Base-by-base conservation (phyloP, 1,284 basidiomycete genomes). In the Vanrija sp. region DNA sequence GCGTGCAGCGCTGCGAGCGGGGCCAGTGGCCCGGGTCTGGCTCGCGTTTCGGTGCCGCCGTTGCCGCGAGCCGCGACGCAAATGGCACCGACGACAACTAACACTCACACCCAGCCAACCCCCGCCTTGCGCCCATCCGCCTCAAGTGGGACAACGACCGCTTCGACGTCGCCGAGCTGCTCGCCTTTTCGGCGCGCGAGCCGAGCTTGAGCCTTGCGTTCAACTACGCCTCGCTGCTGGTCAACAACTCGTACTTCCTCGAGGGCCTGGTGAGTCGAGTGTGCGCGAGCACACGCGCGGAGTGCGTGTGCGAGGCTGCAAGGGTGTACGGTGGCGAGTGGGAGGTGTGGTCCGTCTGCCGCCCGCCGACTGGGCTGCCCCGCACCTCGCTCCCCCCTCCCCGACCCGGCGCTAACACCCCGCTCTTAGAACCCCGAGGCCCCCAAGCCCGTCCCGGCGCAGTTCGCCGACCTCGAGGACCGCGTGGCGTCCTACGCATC, bases 231-330 rank as follows among this genome's bases (percentile, higher is more conserved):
- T 88, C 88, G 60, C 83, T 91, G 51, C 91, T 95, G 12, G 80
- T 97, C 61, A 98, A 98, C 80, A 98, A 97, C 75, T 86, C 86
- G 67, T 98, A 92, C 82, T 98, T 98, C 82, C 82, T 98, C 26
- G 83, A 88, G 65, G 82, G 81, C 54, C 80, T 98, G 45, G 90
- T 94, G 74, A 58, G 89, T 83, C 16, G 8, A 44, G 34, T 2
- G 34, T 5, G 34, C 34, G 21, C n/a, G n/a, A 12, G 29, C 29
- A 44, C n/a, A 43, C 12, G 43, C 8, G 15, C 12, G 18, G 43
- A 18, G 43, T 5, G n/a, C 5, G 12, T 23, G 43, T 43, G 43
- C 10, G 19, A 43, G 43, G n/a, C 3, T 3, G 8, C 3, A 12
- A 18, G 18, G 43, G 18, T 15, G 43, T 43, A 12, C 5, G 16